Evolutionary conservation across 2,329 filamentous ascomycete species (phyloP).

Genomic region (Colletotrichum incanum): DNA sequence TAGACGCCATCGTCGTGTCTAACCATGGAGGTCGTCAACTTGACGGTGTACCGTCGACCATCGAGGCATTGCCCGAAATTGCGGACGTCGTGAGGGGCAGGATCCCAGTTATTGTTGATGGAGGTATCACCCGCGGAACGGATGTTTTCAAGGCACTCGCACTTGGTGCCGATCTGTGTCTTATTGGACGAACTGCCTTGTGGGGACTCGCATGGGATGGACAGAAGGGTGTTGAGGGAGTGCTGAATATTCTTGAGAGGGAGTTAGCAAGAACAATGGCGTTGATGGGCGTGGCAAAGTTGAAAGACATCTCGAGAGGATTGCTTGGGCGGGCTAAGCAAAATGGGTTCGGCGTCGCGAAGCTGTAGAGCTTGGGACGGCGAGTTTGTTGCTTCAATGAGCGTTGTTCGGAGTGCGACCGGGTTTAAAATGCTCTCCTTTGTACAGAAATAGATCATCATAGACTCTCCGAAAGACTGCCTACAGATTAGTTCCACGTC

Average conservation of each 20-base stretch:
- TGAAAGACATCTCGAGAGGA: slow-evolving; percentile 35
- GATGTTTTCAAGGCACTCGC: slow-evolving; percentile 42
- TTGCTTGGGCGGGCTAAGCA: slow-evolving; percentile 30
- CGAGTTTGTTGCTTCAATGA: too few species aligned
- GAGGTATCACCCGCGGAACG: slow-evolving; percentile 36
- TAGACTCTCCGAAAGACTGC: background rate
- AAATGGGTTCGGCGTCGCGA: slow-evolving; percentile 36
- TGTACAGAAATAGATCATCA: background rate
- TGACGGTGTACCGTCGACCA: slow-evolving; percentile 41
- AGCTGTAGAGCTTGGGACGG: slow-evolving; percentile 4
- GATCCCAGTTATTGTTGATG: slow-evolving; percentile 46
- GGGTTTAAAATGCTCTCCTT: background rate
- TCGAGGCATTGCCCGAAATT: slow-evolving; percentile 43
- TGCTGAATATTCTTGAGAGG: slow-evolving; percentile 36
- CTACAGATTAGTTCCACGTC: background rate
- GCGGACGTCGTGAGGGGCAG: slow-evolving; percentile 33
- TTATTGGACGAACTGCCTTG: slow-evolving; percentile 38
- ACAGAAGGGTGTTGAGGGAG: slow-evolving; percentile 40
- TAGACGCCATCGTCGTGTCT: slow-evolving; percentile 45
- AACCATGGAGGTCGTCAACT: slow-evolving; percentile 47
- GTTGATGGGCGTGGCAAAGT: slow-evolving; percentile 30
- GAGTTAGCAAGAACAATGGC: slow-evolving; percentile 38
- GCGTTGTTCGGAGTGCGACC: background rate
- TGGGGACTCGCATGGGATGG: slow-evolving; percentile 43
- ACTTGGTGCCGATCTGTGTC: slow-evolving; percentile 33